Conservation (phyloP, 352 stramenopile genomes). For the Phytophthora pinifolia region DNA sequence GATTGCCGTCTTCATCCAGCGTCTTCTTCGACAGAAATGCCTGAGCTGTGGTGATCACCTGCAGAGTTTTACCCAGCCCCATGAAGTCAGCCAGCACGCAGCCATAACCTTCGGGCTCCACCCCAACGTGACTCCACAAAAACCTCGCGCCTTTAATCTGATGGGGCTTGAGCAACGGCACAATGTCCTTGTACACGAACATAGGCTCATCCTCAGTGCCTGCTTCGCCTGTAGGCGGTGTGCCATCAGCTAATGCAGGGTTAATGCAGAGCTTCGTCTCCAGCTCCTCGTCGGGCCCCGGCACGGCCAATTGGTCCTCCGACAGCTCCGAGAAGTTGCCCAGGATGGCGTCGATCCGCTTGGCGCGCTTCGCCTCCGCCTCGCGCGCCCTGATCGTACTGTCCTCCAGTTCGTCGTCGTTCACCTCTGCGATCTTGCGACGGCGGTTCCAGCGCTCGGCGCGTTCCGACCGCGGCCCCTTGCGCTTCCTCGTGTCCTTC, state of each 20-base stretch:
- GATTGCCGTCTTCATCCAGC: conserved; percentile 39
- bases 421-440: conserved; percentile 63
- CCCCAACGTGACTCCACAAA: conserved; percentile 81
- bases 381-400: conserved; percentile 60
- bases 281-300: conserved; percentile 14
- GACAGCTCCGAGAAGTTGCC: conserved; percentile 34
- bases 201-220: conserved; percentile 56
- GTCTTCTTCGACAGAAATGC: conserved; percentile 62
- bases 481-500: conserved; percentile 33
- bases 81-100: conserved; percentile 91
- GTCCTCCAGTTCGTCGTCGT: conserved; percentile 70
- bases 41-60: conserved; percentile 88
- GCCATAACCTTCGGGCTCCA: conserved; percentile 75
- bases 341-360: conserved; percentile 36
- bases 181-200: conserved; percentile 67
- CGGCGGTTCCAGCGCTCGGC: conserved; percentile 48
- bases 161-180: conserved; percentile 74
- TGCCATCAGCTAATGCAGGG: conserved; percentile 33
- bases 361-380: conserved; percentile 56
- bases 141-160: conserved; percentile 78
- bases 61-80: conserved; percentile 89
- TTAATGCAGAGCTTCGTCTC: conserved; percentile 68
- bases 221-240: conserved; percentile 38
- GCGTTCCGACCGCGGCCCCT: conserved; percentile 14
- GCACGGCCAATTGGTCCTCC: conserved; percentile 36